phyloP scores from a whole-genome alignment of 306 rosid species.

The Astragalus membranaceus region DNA sequence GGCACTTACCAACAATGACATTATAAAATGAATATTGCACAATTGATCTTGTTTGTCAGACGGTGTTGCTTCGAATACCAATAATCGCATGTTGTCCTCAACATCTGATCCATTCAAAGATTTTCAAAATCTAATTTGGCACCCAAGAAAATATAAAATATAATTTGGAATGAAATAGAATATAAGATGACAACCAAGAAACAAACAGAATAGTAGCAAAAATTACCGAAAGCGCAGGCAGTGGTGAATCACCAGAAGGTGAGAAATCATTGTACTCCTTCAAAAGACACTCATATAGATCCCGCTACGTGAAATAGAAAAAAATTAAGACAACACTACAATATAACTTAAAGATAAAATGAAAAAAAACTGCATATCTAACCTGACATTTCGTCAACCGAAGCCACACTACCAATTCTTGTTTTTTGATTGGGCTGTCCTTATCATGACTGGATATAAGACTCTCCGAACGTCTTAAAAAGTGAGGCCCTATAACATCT shows the following conservation, averaged over 20 bases:
- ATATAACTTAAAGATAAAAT: neutral
- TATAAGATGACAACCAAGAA: neutral
- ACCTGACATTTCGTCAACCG: constrained; percentile 75
- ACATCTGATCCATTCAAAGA: constrained; percentile 46
- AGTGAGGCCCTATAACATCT: constrained; percentile 73
- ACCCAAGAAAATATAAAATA: neutral
- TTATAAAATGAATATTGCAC: constrained; percentile 75
- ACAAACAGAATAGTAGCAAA: constrained; percentile 7
- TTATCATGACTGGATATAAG: constrained; percentile 71
- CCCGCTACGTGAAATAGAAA: constrained; percentile 42
- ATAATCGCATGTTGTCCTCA: constrained; percentile 88
- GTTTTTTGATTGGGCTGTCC: constrained; percentile 45
- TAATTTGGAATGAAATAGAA: neutral
- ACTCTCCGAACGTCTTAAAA: constrained; percentile 74
- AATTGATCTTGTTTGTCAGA: constrained; percentile 56
- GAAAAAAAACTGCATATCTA: constrained; percentile 11
- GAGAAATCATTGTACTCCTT: constrained; percentile 80
- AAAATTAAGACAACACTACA: neutral
- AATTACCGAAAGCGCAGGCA: constrained; percentile 80
- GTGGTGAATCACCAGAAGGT: constrained; percentile 87
- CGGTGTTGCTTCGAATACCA: constrained; percentile 62
- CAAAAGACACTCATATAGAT: constrained; percentile 74
- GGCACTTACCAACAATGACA: constrained; percentile 70
- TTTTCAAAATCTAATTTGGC: too few relatives aligned
- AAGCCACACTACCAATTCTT: constrained; percentile 85